Percentiles rank a stretch among this genome's conserved stretches.
Conservation (phyloP, 805 yeast species). For the Kluyveromyces lactis region DNA sequence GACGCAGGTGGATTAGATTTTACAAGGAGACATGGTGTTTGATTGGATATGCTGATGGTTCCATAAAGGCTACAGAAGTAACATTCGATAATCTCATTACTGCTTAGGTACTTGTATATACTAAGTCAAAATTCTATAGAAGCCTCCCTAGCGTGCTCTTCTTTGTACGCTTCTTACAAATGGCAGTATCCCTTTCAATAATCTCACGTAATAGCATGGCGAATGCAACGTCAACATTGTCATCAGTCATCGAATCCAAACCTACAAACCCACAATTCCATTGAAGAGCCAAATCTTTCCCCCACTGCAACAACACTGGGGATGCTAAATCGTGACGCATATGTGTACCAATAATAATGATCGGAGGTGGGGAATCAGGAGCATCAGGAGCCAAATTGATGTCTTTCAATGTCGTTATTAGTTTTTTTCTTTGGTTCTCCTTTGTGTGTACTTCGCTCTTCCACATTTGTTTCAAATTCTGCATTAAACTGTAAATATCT, state of each 20-base stretch:
- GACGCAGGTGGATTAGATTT: conserved; percentile 14
- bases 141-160: conserved; percentile 2
- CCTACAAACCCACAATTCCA: conserved; percentile 65
- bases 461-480: conserved; percentile 53
- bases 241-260: conserved; percentile 45
- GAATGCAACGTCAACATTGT: conserved; percentile 48
- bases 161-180: conserved; percentile 1
- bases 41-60: conserved; percentile 28
- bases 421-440: conserved; percentile 25
- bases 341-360: conserved; percentile 61
- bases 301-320: conserved; percentile 51
- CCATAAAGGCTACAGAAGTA: background rate
- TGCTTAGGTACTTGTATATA: background rate
- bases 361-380: conserved; percentile 50
- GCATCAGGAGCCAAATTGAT: conserved; percentile 30
- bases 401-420: conserved; percentile 25
- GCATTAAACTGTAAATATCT: conserved; percentile 54
- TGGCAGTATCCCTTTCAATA: conserved; percentile 34
- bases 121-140: background rate
- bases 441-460: conserved; percentile 31
- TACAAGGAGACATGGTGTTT: conserved; percentile 19
- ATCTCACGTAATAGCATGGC: conserved; percentile 53
- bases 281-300: conserved; percentile 43
- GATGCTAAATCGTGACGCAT: conserved; percentile 47
- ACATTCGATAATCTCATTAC: background rate